Conservation (phyloP, 2,329 filamentous ascomycete species). For the Fusarium neocosmosporiellum region DNA sequence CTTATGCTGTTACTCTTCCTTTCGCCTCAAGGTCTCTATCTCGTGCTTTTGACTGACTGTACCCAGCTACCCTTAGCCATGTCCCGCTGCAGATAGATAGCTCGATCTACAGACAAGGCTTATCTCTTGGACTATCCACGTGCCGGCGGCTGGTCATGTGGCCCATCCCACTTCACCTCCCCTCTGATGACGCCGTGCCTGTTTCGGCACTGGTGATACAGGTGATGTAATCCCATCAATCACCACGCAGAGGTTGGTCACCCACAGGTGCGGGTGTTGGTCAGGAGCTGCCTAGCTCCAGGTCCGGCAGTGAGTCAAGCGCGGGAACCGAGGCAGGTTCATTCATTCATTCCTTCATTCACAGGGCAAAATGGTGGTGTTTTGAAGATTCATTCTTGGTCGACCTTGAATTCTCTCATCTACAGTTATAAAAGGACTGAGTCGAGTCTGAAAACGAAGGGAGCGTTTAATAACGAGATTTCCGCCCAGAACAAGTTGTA, state of each 20-base stretch:
- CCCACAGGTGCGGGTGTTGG: background rate
- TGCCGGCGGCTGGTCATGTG: slow-evolving; percentile 35
- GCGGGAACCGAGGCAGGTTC: background rate
- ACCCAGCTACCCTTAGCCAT: background rate
- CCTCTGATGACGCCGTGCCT: slow-evolving; percentile 26
- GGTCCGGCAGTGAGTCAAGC: background rate
- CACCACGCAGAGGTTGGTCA: background rate
- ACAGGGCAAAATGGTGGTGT: background rate
- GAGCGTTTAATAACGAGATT: slow-evolving; percentile 11
- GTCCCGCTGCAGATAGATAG: slow-evolving; percentile 4
- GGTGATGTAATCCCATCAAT: slow-evolving; percentile 35
- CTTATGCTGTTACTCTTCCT: too few relatives aligned
- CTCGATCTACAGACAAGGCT: slow-evolving; percentile 10
- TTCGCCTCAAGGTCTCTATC: background rate
- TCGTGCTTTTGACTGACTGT: background rate
- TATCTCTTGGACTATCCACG: slow-evolving; percentile 26
- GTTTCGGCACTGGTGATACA: slow-evolving; percentile 30
- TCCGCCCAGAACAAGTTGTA: slow-evolving; percentile 6
- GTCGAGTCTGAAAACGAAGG: slow-evolving; percentile 13
- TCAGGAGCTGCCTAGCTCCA: background rate
- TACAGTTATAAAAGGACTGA: background rate
- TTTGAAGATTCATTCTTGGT: background rate
- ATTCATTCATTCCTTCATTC: background rate
- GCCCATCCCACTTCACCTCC: slow-evolving; percentile 28
- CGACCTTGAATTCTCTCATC: background rate